Percentiles rank a stretch among this genome's conserved stretches.
These are phyloP conservation scores for Camelina laxa DNA, from an alignment of 345 rosid species.

Conservation along the genomic window DNA sequence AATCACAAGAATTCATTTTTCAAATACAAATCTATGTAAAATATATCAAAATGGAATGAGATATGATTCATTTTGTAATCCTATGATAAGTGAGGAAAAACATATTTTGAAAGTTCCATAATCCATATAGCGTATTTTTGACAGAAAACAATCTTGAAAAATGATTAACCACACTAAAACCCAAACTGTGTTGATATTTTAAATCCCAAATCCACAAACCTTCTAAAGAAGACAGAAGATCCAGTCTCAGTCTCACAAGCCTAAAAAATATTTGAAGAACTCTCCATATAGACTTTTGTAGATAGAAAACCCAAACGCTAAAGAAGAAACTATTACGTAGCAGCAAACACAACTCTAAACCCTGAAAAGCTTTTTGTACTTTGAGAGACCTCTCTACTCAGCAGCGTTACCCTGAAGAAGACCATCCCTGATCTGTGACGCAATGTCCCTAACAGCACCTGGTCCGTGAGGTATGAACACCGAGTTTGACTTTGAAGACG, in stretches of 20 bases:
- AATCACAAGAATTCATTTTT: no score
- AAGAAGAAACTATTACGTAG: constrained; percentile 26
- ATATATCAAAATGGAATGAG: no score
- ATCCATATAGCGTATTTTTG: no score
- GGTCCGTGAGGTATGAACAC: constrained; percentile 83
- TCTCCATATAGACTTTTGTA: background rate
- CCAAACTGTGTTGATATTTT: constrained; percentile 13
- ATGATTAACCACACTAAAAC: background rate
- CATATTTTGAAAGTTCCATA: no score
- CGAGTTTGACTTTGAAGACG: constrained; percentile 62
- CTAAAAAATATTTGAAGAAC: background rate
- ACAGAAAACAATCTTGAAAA: no score
- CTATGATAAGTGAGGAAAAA: no score
- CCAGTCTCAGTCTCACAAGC: background rate
- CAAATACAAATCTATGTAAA: no score
- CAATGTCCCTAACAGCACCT: constrained; percentile 68
- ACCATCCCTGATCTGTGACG: constrained; percentile 74
- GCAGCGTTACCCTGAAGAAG: constrained; percentile 61
- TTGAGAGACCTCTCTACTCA: constrained; percentile 18
- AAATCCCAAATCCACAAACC: background rate
- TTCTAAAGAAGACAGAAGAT: background rate
- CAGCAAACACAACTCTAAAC: constrained; percentile 29
- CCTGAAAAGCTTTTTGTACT: constrained; percentile 26
- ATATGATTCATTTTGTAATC: no score
- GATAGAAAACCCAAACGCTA: constrained; percentile 7